These are phyloP conservation scores for Yamadazyma tumulicola DNA, from an alignment of 805 yeast genomes.

Conservation along the genomic window DNA sequence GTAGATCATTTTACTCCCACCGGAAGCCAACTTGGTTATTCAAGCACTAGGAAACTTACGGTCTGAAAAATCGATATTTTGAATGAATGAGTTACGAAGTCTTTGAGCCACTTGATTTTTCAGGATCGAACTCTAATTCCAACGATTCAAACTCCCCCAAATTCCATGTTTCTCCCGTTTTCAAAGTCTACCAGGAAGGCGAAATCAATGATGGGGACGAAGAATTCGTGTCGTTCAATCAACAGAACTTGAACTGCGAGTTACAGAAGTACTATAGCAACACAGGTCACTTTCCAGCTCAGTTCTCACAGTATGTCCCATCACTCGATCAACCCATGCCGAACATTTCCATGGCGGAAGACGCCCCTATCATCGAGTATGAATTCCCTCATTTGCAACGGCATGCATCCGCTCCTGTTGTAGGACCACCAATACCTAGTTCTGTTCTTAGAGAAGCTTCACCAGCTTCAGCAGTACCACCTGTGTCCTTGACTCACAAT, in stretches of 20 bases:
- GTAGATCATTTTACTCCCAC: too few species aligned
- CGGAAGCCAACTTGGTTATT: too few species aligned
- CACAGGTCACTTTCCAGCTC: background rate
- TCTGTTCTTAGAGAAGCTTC: background rate
- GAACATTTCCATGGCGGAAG: background rate
- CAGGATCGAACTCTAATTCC: too few species aligned
- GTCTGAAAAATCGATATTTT: too few species aligned
- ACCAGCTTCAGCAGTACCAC: background rate
- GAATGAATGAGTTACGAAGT: too few species aligned
- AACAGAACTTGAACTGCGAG: slow-evolving; percentile 7
- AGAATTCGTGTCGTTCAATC: slow-evolving; percentile 6
- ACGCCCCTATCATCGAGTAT: background rate
- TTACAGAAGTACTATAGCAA: slow-evolving; percentile 1
- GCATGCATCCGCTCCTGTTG: slow-evolving; percentile 2
- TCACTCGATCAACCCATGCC: background rate
- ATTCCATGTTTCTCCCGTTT: too few species aligned
- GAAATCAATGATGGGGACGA: slow-evolving; percentile 6
- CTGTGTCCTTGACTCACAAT: background rate
- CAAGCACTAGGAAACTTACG: too few species aligned
- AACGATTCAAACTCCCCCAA: too few species aligned
- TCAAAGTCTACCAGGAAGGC: background rate
- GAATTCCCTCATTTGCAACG: background rate
- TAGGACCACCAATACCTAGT: too few species aligned
- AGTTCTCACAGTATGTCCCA: too few species aligned
- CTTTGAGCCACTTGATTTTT: too few species aligned